These are phyloP conservation scores for Sisymbrium irio DNA, from an alignment of 345 rosid genomes.

Conservation along the genomic window DNA sequence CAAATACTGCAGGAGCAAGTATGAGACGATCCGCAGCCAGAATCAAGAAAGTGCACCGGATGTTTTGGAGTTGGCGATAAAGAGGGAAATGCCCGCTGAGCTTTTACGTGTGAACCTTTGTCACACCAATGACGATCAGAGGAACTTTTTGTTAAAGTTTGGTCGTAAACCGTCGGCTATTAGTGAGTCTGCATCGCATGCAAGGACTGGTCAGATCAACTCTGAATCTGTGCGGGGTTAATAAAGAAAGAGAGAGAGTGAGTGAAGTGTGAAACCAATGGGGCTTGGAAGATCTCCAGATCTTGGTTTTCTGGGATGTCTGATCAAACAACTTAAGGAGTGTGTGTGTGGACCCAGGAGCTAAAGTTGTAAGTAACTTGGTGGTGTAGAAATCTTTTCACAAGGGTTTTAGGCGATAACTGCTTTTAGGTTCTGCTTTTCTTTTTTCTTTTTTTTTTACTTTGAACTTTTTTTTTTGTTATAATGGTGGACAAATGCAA, in stretches of 20 bases:
- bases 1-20: constrained; percentile 88
- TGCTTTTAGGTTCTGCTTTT: constrained; percentile 22
- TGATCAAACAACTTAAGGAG: constrained; percentile 17
- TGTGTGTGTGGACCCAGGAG: constrained; percentile 29
- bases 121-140: constrained; percentile 79
- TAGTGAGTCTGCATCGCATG: constrained; percentile 45
- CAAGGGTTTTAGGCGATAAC: constrained; percentile 30
- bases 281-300: constrained; percentile 1
- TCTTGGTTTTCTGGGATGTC: not conserved
- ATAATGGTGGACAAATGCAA: constrained; percentile 33
- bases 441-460: not conserved
- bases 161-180: constrained; percentile 60
- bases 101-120: constrained; percentile 90
- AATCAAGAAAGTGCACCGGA: constrained; percentile 47
- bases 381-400: constrained; percentile 35
- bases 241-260: not conserved
- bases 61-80: constrained; percentile 61
- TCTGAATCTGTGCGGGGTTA: constrained; percentile 79
- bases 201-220: constrained; percentile 51
- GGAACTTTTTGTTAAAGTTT: constrained; percentile 70
- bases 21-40: constrained; percentile 65
- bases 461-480: constrained; percentile 20
- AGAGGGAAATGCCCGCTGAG: constrained; percentile 94
- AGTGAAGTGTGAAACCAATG: not conserved
- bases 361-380: constrained; percentile 37